Base-by-base conservation (phyloP, 352 stramenopile species). In the Globisporangium spiculum region DNA sequence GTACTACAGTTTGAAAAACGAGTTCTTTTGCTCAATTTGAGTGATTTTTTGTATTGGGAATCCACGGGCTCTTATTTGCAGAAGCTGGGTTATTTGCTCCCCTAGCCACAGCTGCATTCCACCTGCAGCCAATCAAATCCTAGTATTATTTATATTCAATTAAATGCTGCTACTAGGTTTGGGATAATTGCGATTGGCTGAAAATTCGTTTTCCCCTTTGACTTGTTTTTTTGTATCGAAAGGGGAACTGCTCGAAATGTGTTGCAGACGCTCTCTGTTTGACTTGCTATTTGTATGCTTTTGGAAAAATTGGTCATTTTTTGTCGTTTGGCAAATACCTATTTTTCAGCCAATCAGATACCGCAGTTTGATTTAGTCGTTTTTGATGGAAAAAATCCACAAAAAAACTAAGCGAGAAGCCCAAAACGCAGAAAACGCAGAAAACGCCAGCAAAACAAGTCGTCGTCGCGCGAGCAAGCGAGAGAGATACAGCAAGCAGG, bases 391-490 rank as follows among this genome's bases (percentile, higher is more conserved):
- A 52, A 50, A 24, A 22, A 38, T 38, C 18, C 44, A 52, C 44
- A 52, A 50, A 50, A 50, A 16, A 38, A 38, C 32, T 7, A 16
- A 50, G 44, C 44, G 44, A 52, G 44, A 52, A 52, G 44, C 30
- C 30, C 38, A 18, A 44, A 12, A 12, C 9, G 32, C 8, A 38
- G 24, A 60, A 60, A 60, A 38, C 22, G 53, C 16, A 24, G 18
- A 61, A 41, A 61, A 61, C 55, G 55, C 55, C 30, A 61, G 59
- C 22, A 36, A 64, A 64, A 34, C 59, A 36, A 64, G 36, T 63
- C 36, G 38, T 46, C 30, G 34, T 22, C 58, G 22, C 16, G 27
- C 36, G 54, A 63, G 36, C 44, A 14, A 52, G 44, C 5, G 44
- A 22, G 44, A 22, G 41, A n/a, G 18, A 52, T 12, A 52, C 44